phyloP scores from a whole-genome alignment of 2,329 filamentous ascomycete species.

The Penicillium sp. region DNA sequence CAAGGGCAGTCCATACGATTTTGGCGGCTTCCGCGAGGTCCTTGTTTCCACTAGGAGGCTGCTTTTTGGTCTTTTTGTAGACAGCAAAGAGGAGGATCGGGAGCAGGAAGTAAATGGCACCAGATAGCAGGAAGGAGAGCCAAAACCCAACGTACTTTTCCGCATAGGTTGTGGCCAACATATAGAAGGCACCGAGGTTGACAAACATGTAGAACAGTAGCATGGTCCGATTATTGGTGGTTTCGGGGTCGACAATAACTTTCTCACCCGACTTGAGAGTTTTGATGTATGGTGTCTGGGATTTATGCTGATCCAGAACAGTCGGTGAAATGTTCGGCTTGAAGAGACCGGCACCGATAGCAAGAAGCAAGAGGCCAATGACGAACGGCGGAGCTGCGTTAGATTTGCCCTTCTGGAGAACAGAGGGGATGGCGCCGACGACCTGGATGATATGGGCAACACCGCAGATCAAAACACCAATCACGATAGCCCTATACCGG shows the following conservation, averaged over 20 bases:
- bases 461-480: slow-evolving; percentile 40
- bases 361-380: slow-evolving; percentile 40
- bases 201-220: slow-evolving; percentile 37
- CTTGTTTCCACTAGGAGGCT: slow-evolving; percentile 29
- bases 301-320: background rate
- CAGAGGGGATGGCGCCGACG: slow-evolving; percentile 42
- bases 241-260: slow-evolving; percentile 49
- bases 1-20: background rate
- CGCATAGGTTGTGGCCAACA: slow-evolving; percentile 39
- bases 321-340: slow-evolving; percentile 28
- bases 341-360: slow-evolving; percentile 41
- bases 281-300: slow-evolving; percentile 40
- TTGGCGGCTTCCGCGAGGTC: slow-evolving; percentile 11
- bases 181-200: slow-evolving; percentile 36
- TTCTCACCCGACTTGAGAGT: slow-evolving; percentile 45
- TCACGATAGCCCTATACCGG: slow-evolving; percentile 34
- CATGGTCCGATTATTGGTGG: slow-evolving; percentile 40
- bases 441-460: slow-evolving; percentile 17
- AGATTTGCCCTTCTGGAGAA: slow-evolving; percentile 33
- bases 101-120: slow-evolving; percentile 37
- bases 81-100: slow-evolving; percentile 33
- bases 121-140: slow-evolving; percentile 28
- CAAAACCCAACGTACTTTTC: slow-evolving; percentile 28
- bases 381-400: slow-evolving; percentile 40
- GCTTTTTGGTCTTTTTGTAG: slow-evolving; percentile 36